Evolutionary conservation across 1,284 basidiomycete species (phyloP).

Genomic region (Thelephora terrestris): DNA sequence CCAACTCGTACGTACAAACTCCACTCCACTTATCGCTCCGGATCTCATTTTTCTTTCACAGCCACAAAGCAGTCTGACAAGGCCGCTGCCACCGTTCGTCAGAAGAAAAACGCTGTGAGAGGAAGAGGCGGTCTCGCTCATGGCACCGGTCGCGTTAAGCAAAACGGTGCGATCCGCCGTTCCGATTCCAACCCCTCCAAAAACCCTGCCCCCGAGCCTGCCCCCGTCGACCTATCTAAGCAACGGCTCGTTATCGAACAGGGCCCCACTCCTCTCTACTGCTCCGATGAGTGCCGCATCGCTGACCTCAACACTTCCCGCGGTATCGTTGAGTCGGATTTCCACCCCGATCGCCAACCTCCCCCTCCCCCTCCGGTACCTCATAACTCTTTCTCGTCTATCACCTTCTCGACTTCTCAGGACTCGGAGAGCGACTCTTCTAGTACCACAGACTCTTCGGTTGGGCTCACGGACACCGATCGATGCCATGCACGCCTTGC

Average conservation of each 20-base stretch:
- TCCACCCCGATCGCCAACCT: constrained; percentile 32
- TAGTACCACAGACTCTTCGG: constrained; percentile 20
- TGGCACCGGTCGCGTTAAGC: constrained; percentile 49
- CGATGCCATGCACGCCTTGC: constrained; percentile 39
- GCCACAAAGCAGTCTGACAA: constrained; percentile 15
- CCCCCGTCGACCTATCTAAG: constrained; percentile 20
- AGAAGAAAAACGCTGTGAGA: constrained; percentile 34
- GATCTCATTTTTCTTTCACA: constrained; percentile 25
- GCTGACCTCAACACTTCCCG: constrained; percentile 38
- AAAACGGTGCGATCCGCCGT: constrained; percentile 42
- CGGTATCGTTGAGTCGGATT: constrained; percentile 34
- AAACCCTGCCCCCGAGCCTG: constrained; percentile 13
- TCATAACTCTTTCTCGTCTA: constrained; percentile 25
- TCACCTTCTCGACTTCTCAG: constrained; percentile 16
- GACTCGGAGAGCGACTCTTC: constrained; percentile 31
- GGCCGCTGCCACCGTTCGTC: constrained; percentile 18
- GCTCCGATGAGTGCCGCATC: constrained; percentile 63
- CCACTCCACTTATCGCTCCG: constrained; percentile 21
- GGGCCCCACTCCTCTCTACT: constrained; percentile 64
- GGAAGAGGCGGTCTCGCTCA: constrained; percentile 42
- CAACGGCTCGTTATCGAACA: constrained; percentile 65
- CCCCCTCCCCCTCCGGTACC: constrained; percentile 30
- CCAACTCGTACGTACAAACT: constrained; percentile 24
- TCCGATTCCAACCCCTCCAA: constrained; percentile 20
- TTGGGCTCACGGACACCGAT: constrained; percentile 7